Evolutionary conservation across 768 basidiomycete species (phyloP).

Genomic region (Suillus subaureus): DNA sequence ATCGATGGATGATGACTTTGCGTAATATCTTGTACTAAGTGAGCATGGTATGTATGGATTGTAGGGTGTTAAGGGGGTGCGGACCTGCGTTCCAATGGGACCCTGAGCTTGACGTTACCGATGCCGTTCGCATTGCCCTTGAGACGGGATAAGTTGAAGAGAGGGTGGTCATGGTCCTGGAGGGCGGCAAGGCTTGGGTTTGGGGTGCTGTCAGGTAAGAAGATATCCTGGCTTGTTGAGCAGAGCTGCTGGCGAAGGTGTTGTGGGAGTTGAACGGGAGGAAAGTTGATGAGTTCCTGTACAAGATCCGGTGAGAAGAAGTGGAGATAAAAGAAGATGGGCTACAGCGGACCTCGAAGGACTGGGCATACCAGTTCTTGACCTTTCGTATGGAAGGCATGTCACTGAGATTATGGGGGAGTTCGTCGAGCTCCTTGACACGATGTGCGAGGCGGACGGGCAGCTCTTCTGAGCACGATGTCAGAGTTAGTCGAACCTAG

Average conservation of each 20-base stretch:
- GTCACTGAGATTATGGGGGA: conserved; percentile 87
- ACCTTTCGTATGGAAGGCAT: conserved; percentile 95
- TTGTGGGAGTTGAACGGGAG: conserved; percentile 68
- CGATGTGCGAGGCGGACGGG: conserved; percentile 95
- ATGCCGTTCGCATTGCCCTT: conserved; percentile 40
- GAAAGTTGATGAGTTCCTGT: conserved; percentile 90
- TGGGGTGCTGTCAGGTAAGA: conserved; percentile 72
- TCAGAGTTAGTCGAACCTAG: background rate
- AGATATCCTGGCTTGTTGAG: conserved; percentile 33
- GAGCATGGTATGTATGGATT: background rate
- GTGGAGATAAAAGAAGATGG: conserved; percentile 3
- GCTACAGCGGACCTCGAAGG: conserved; percentile 80
- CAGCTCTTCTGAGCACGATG: conserved; percentile 70
- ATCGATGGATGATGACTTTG: conserved; percentile 63
- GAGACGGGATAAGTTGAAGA: conserved; percentile 18
- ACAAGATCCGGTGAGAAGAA: conserved; percentile 8
- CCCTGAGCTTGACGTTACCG: conserved; percentile 62
- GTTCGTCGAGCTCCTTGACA: conserved; percentile 92
- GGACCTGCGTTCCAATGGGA: conserved; percentile 85
- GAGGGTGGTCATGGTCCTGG: conserved; percentile 15
- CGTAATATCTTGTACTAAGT: conserved; percentile 69
- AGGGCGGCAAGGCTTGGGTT: conserved; percentile 67
- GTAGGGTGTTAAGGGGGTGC: conserved; percentile 19
- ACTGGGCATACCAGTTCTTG: conserved; percentile 99
- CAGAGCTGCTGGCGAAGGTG: conserved; percentile 70